These are phyloP conservation scores for Phanerochaete carnosa DNA, from an alignment of 768 basidiomycete genomes.

Conservation along the genomic window DNA sequence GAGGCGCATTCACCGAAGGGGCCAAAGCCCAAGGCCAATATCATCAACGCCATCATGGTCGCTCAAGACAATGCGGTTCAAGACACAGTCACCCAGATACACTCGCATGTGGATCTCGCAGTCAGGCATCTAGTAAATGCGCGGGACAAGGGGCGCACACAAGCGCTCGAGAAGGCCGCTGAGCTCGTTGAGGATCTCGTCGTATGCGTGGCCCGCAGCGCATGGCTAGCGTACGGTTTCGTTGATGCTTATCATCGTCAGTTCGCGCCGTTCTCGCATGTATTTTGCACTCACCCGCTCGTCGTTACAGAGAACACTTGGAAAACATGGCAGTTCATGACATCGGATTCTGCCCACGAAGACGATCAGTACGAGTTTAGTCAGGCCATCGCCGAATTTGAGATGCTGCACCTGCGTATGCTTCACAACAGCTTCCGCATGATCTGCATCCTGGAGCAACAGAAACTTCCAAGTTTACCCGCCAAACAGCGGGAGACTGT, in stretches of 20 bases:
- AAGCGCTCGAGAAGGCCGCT: neutral
- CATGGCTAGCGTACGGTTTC: neutral
- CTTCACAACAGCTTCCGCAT: neutral
- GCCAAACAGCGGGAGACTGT: neutral
- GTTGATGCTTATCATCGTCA: neutral
- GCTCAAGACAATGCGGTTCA: neutral
- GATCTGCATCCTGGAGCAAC: neutral
- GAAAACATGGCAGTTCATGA: neutral
- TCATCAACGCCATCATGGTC: neutral
- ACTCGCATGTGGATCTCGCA: neutral
- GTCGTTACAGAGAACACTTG: no score
- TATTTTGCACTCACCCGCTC: no score
- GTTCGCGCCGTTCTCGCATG: neutral
- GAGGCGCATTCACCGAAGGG: neutral
- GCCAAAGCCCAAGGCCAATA: neutral
- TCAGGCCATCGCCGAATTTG: neutral
- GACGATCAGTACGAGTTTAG: neutral
- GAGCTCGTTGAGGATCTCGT: neutral
- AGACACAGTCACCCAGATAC: neutral
- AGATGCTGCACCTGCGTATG: neutral
- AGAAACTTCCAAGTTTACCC: neutral
- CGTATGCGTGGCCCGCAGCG: neutral
- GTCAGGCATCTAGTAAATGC: neutral
- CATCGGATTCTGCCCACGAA: neutral
- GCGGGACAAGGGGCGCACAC: neutral